Evolutionary conservation across 2,329 filamentous ascomycete genomes (phyloP), one percentile per base, ranked within the genome.

Genomic region (Nemania diffusa): DNA sequence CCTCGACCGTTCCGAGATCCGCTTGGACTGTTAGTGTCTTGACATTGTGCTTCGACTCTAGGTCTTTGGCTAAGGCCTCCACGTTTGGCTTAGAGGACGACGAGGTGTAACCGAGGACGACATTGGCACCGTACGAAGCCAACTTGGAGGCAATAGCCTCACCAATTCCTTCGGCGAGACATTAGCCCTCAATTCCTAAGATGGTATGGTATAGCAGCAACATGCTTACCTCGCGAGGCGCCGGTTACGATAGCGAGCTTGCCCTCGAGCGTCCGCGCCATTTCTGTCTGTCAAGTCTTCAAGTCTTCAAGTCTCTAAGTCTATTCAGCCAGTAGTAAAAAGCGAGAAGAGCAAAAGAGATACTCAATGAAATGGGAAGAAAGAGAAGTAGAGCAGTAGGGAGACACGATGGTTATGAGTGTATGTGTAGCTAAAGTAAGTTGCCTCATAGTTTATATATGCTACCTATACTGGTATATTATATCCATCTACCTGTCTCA

Each of bases 171-270:
- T 52, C 15, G 59, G 42, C 17, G 37, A 26, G 11, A 7, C 6
- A 44, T 59, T 22, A 63, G 40, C 61, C 42, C n/a, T 17, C 13
- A 9, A 1, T 20, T 24, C 17, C 24, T 17, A 42, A 52, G 24
- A 15, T 40, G 3, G 22, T 32, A 29, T 32, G 26, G 22, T 46
- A 22, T 24, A 26, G n/a, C 44, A 40, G 20, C 42, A 32, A n/a
- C 7, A 13, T 42, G 62, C 73, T 69, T 83, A 92, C 92, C 92
- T 83, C 93, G 83, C 65, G 92, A 93, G 67, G 89, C 91, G 64
- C 93, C 93, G 1, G 93, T 96, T 53, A 96, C 84, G 71, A 97
- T 90, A 60, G 88, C 92, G 58, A 94, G 84, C 79, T 94, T 94
- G 72, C 91, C 91, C 76, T 92, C 88, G n/a, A 91, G 82, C 56